Evolutionary conservation across 129 eudicot species (phyloP).

Genomic region (Tagetes erecta): DNA sequence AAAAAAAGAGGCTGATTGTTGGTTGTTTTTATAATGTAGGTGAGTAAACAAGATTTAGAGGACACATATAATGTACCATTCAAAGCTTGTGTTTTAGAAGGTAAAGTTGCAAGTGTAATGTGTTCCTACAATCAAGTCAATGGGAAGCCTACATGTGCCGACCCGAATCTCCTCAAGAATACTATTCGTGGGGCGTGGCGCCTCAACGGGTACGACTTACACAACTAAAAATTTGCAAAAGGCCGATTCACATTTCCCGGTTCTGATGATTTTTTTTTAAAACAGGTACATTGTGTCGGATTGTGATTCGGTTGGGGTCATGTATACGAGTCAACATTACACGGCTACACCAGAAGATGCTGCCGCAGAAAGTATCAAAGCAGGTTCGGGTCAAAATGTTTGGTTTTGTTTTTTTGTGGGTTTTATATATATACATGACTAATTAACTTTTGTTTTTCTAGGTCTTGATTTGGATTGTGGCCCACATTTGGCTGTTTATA

Average conservation of each 20-base stretch:
- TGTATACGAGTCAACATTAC: slow-evolving; percentile 63
- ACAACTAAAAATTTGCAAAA: neutral
- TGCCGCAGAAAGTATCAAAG: slow-evolving; percentile 77
- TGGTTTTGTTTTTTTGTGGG: neutral
- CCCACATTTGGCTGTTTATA: slow-evolving; percentile 73
- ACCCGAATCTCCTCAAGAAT: slow-evolving; percentile 62
- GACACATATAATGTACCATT: slow-evolving; percentile 93
- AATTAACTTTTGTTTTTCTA: slow-evolving; percentile 6
- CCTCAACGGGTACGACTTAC: slow-evolving; percentile 61
- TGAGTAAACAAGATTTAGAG: slow-evolving; percentile 85
- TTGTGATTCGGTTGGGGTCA: slow-evolving; percentile 85
- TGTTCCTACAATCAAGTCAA: slow-evolving; percentile 96
- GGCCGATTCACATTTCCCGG: neutral
- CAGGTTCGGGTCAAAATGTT: slow-evolving; percentile 44
- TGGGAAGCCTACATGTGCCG: slow-evolving; percentile 97
- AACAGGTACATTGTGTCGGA: slow-evolving; percentile 86
- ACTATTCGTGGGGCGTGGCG: slow-evolving; percentile 86
- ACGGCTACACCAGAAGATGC: slow-evolving; percentile 92
- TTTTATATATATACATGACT: slow-evolving; percentile 5
- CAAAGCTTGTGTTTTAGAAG: slow-evolving; percentile 89
- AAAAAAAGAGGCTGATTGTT: neutral
- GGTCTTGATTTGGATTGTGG: slow-evolving; percentile 99
- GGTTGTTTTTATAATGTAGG: slow-evolving; percentile 36
- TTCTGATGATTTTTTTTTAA: neutral
- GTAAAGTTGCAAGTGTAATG: slow-evolving; percentile 97